These are phyloP conservation scores for Thielaviopsis populi DNA, from an alignment of 2,329 filamentous ascomycete genomes.

Conservation along the genomic window DNA sequence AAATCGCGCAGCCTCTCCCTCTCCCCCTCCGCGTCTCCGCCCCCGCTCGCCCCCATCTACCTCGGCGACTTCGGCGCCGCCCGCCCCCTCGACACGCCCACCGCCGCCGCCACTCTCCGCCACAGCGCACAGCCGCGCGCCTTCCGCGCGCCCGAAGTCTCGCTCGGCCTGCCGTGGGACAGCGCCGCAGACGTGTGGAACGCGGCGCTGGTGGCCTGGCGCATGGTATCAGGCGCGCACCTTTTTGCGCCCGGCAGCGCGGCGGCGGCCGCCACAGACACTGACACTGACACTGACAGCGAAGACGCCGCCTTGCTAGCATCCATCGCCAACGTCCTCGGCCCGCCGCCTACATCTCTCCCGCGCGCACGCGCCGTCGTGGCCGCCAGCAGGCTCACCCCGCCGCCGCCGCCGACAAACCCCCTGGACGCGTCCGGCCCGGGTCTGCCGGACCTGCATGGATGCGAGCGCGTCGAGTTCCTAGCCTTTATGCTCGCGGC, in stretches of 20 bases:
- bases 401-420: too few relatives aligned
- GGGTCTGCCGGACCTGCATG: background rate
- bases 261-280: background rate
- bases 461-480: background rate
- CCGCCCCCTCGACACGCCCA: background rate
- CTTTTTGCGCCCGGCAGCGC: background rate
- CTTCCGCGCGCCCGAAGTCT: constrained; percentile 26
- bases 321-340: too few relatives aligned
- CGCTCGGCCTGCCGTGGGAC: constrained; percentile 26
- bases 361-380: too few relatives aligned
- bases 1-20: background rate
- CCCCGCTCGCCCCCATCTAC: background rate
- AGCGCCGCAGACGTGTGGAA: constrained; percentile 26
- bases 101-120: background rate
- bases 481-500: background rate
- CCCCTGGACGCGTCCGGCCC: background rate
- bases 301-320: background rate
- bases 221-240: background rate
- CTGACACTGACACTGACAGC: too few relatives aligned
- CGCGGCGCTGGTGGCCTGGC: constrained; percentile 24
- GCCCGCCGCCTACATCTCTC: too few relatives aligned
- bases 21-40: background rate
- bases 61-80: background rate
- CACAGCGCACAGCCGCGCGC: constrained; percentile 22
- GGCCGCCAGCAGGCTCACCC: too few relatives aligned